Evolutionary conservation across 2,329 filamentous ascomycete species (phyloP).

Genomic region (Aspergillus sp.): DNA sequence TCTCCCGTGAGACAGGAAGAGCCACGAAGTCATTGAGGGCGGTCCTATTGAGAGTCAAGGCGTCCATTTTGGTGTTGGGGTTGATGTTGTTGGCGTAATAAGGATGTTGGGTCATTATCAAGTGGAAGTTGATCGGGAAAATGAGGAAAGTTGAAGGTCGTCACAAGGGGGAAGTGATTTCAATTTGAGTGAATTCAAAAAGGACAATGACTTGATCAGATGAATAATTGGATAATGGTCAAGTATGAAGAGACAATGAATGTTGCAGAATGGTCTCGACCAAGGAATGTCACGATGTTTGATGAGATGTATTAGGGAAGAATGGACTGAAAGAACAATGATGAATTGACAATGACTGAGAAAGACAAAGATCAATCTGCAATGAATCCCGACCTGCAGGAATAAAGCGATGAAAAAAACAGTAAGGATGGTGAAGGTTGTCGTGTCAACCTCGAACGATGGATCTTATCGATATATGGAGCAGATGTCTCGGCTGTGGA

Average conservation of each 20-base stretch:
- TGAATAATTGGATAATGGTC: too few relatives aligned
- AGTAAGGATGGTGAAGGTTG: slow-evolving; percentile 29
- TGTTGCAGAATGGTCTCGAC: too few relatives aligned
- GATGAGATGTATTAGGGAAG: neutral
- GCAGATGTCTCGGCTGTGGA: slow-evolving; percentile 4
- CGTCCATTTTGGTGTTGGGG: slow-evolving; percentile 12
- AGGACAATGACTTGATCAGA: too few relatives aligned
- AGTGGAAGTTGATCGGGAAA: too few relatives aligned
- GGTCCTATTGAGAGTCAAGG: slow-evolving; percentile 30
- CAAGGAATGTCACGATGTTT: too few relatives aligned
- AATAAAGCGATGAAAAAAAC: slow-evolving; percentile 22
- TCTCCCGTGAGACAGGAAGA: slow-evolving; percentile 43
- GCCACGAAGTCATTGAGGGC: slow-evolving; percentile 46
- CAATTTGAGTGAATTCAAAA: too few relatives aligned
- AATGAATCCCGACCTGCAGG: slow-evolving; percentile 25
- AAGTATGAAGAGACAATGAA: too few relatives aligned
- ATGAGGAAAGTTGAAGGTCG: too few relatives aligned
- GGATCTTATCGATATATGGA: slow-evolving; percentile 6
- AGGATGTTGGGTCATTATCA: neutral
- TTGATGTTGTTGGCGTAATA: neutral
- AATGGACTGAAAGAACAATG: neutral
- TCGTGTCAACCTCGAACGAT: slow-evolving; percentile 28
- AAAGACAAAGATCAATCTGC: neutral
- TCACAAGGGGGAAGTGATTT: too few relatives aligned
- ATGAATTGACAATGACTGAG: neutral